These are phyloP conservation scores for Phytophthora pistaciae DNA, from an alignment of 352 stramenopile species.

Conservation along the genomic window DNA sequence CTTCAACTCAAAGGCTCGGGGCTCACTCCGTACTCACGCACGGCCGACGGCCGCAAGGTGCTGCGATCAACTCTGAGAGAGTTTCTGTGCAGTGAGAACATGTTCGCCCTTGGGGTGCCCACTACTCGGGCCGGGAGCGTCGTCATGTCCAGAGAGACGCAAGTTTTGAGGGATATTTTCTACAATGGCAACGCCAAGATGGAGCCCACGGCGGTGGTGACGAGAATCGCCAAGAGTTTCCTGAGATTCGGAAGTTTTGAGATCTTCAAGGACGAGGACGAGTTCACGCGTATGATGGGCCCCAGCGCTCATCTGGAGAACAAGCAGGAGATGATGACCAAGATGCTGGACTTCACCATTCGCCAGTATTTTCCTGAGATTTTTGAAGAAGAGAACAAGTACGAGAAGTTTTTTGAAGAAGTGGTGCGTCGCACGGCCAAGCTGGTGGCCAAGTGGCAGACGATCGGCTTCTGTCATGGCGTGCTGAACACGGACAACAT, in stretches of 20 bases:
- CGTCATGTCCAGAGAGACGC: constrained; percentile 74
- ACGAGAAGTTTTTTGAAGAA: constrained; percentile 67
- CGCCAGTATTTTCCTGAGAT: constrained; percentile 74
- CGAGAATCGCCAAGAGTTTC: constrained; percentile 94
- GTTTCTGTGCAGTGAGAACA: constrained; percentile 97
- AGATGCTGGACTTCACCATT: constrained; percentile 87
- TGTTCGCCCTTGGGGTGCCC: constrained; percentile 94
- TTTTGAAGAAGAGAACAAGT: constrained; percentile 44
- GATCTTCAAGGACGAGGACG: constrained; percentile 91
- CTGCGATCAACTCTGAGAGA: constrained; percentile 95
- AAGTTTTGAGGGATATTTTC: constrained; percentile 88
- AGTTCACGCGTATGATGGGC: constrained; percentile 63
- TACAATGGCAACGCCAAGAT: constrained; percentile 87
- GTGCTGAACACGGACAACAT: constrained; percentile 96
- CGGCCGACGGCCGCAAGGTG: constrained; percentile 94
- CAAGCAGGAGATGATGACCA: constrained; percentile 71
- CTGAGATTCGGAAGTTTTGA: constrained; percentile 97
- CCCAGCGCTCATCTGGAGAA: constrained; percentile 74
- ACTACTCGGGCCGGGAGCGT: constrained; percentile 94
- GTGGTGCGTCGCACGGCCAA: constrained; percentile 77
- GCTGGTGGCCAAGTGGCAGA: constrained; percentile 87
- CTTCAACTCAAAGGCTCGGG: constrained; percentile 98
- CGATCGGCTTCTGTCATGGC: constrained; percentile 92
- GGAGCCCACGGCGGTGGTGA: constrained; percentile 87
- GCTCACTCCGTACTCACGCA: constrained; percentile 95